Base-by-base conservation (phyloP, 1,284 basidiomycete genomes). In the Leccinum fallax region DNA sequence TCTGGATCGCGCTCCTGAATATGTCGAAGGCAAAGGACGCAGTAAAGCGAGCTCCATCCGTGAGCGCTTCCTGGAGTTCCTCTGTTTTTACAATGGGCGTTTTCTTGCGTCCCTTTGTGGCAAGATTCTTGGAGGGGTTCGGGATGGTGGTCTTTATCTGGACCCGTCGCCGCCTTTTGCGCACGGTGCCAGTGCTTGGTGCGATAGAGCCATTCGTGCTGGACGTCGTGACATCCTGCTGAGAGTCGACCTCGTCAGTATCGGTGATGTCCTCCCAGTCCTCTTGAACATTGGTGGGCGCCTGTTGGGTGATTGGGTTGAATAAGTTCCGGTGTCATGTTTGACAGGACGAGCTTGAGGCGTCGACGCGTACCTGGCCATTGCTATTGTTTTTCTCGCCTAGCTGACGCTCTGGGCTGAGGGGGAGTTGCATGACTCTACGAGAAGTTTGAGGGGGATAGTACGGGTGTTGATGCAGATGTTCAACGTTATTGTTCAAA, bases 11-110 rank as follows among this genome's bases (percentile, higher is more conserved):
- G 24, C 72, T 76, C 40, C 69, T 70, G 60, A 85, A 43, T 32
- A 90, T 71, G 64, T 83, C 81, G 24, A 81, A 66, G 16, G 75
- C 30, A 69, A 86, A 89, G 3, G 67, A 66, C n/a, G 73, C 62
- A 0, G 79, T 75, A 52, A 69, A 71, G 21, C 71, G 67, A 16
- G 65, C 69, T 8, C 76, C 72, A 15, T 67, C 60, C 15, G 60
- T 56, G 16, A 75, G 32, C 2, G 60, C 67, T 48, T 69, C 64
- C 43, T 70, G 63, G 5, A 75, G n/a, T 7, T 66, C 63, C n/a
- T 72, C 70, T 16, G 60, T 59, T 55, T 61, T 53, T 43, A 74
- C 56, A 1, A 66, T 40, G 40, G 64, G 63, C 0, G 32, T 4
- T 19, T 63, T 74, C 55, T 63, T 70, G 57, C 43, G 64, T 21